Base-by-base conservation (phyloP, 2,329 filamentous ascomycete species). In the Purpureocillium takamizusanense region DNA sequence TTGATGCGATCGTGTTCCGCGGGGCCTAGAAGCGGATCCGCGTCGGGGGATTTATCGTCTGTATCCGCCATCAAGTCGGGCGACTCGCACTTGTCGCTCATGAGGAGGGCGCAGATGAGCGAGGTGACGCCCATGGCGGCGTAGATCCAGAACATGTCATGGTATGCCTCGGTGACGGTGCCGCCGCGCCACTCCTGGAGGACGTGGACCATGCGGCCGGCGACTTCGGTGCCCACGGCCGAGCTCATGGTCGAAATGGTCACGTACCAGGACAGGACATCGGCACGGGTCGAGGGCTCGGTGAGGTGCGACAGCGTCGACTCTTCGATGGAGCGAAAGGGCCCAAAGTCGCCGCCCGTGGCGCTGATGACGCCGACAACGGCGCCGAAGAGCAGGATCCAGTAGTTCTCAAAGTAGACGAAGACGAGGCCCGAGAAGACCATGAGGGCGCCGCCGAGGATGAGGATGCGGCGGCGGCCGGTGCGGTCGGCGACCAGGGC, bases 241-340 rank as follows among this genome's bases (percentile, higher is more conserved):
- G 72, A 73, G 2, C 74, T 76, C 2, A 78, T 57, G n/a, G 67
- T 68, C 1, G 74, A 70, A 3, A 61, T 65, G 13, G 71, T 76
- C 31, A 80, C 70, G 48, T 83, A 81, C 79, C 79, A 83, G 8
- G 74, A 69, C 42, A 82, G 62, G n/a, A 83, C 76, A 54, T 83
- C 77, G 12, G 75, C 63, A 34, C 79, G 61, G 1, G 69, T 72
- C 23, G 64, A 56, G 0, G 70, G 65, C 0, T 60, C 66, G 0
- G 76, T 81, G 33, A 83, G 62, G 50, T 81, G 75, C 5, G 76
- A 74, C 7, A 83, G 52, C 27, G 73, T 76, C 1, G 72, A 77
- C 61, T 83, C 78, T 51, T 83, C 80, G 25, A 84, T 74, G 4
- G 76, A 76, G 29, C 78, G 64, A 46, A 83, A 83, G 0, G 80